Evolutionary conservation across 352 stramenopile genomes (phyloP), one percentile per base, ranked within the genome.

Genomic region (Labyrinthula sp.): DNA sequence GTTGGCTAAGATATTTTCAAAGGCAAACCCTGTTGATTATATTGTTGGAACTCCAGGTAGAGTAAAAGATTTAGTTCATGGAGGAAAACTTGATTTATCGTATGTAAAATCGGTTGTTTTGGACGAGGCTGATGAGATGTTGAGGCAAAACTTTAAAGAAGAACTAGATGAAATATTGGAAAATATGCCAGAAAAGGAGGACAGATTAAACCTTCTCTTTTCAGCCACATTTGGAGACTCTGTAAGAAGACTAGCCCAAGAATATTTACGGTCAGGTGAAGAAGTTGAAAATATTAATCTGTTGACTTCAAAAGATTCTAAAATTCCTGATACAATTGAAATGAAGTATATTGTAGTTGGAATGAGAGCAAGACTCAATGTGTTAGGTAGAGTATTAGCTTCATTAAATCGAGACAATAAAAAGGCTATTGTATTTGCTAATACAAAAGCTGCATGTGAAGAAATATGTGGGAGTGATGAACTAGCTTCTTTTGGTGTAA

Each of bases 61-160:
- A 38, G 75, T 95, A 35, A 90, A 92, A 61, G 84, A 96, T 65
- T 67, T 94, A 56, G 67, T 96, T 20, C 58, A 93, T 46, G 85
- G 87, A 55, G 78, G 77, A 25, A 78, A 72, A 28, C 64, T 96
- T 1, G 67, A 78, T 48, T 68, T 96, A 2, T n/a, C 17, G n/a
- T 43, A 69, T 4, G 67, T 92, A 6, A 65, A 82, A 35, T 77
- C 83, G 36, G 65, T 84, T 2, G 78, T 95, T 22, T 68, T 95
- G 20, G 84, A 95, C 46, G 84, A 95, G 62, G 84, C 84, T 12
- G 69, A 78, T 54, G 43, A 71, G 7, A 78, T 78, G 69, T 71
- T 96, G 36, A 92, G 92, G 67, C 94, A 95, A 68, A 85, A 85
- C 25, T 96, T 96, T 63, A 79, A 91, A 38, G 85, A 96, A 37